Percentiles rank a stretch among this genome's conserved stretches.
phyloP scores from a whole-genome alignment of 306 rosid species.

The Glycyrrhiza uralensis region DNA sequence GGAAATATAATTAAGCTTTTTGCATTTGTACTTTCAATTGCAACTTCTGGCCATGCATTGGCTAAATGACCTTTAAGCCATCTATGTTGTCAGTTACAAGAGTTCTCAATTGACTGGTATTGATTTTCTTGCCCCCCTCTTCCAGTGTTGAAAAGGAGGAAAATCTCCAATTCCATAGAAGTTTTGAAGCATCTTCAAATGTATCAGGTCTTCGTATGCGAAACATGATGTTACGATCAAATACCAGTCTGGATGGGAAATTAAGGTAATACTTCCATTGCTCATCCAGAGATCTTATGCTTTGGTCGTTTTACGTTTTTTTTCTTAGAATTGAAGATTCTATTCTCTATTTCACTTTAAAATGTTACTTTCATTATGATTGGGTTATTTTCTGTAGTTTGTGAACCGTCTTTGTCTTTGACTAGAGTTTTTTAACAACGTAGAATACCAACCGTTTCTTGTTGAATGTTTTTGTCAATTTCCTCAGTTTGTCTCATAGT shows the following conservation, averaged over 20 bases:
- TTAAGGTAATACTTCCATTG: constrained; percentile 49
- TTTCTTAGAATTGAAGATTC: background rate
- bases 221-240: constrained; percentile 75
- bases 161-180: constrained; percentile 60
- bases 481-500: constrained; percentile 91
- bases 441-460: constrained; percentile 38
- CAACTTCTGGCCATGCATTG: constrained; percentile 11
- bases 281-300: background rate
- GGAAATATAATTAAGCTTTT: background rate
- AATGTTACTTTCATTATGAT: constrained; percentile 13
- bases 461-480: constrained; percentile 47
- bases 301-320: constrained; percentile 1
- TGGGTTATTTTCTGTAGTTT: background rate
- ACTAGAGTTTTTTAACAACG: constrained; percentile 23
- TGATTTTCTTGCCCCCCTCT: constrained; percentile 25
- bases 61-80: background rate
- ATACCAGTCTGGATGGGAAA: constrained; percentile 60
- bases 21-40: constrained; percentile 16
- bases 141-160: constrained; percentile 78
- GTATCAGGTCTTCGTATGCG: constrained; percentile 65
- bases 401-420: constrained; percentile 20
- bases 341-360: constrained; percentile 3
- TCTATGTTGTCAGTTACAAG: background rate
- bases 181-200: constrained; percentile 65
- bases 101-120: constrained; percentile 7